Base-by-base conservation (phyloP, 2,329 filamentous ascomycete genomes). In the Fusarium napiforme region DNA sequence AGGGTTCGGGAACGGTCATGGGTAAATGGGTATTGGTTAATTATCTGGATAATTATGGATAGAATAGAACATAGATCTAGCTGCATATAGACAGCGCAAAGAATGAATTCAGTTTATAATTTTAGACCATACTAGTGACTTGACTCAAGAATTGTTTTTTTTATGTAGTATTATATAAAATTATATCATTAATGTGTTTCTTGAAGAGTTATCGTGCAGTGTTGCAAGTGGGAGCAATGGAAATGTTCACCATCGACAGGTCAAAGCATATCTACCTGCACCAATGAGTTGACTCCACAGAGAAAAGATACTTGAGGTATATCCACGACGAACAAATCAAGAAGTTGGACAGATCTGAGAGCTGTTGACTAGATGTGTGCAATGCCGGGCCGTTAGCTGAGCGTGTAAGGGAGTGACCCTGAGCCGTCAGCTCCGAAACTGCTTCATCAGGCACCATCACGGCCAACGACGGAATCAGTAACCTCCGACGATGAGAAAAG, bases 21-120 rank as follows among this genome's bases (percentile, higher is more conserved):
- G 36, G 21, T 45, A 16, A 40, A 49, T 52, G 28, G 57, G n/a
- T 5, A 19, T 16, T 10, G 9, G 12, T 37, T 23, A 40, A 30
- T 43, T 55, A 32, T 59, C 42, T 15, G 43, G 46, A 56, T 49
- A 42, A 52, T 49, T n/a, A 67, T 42, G 19, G 34, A 40, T 40
- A 47, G 46, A 63, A 36, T 60, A 45, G 37, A 45, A 15, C 23
- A 7, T 56, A 64, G 39, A 63, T 47, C 9, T 50, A 34, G 42
- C 36, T 26, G 23, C 32, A 34, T 21, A 16, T 15, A 42, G 40
- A 23, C 40, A 23, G 21, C 40, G 5, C 3, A 42, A 42, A 42
- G 40, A 42, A 42, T 16, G 40, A 16, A 42, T 7, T 42, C 21
- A 23, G 6, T 16, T 42, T 16, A 23, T 9, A 23, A n/a, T 23